Conservation (phyloP, 2,329 filamentous ascomycete genomes). For the Neonectria ditissima region DNA sequence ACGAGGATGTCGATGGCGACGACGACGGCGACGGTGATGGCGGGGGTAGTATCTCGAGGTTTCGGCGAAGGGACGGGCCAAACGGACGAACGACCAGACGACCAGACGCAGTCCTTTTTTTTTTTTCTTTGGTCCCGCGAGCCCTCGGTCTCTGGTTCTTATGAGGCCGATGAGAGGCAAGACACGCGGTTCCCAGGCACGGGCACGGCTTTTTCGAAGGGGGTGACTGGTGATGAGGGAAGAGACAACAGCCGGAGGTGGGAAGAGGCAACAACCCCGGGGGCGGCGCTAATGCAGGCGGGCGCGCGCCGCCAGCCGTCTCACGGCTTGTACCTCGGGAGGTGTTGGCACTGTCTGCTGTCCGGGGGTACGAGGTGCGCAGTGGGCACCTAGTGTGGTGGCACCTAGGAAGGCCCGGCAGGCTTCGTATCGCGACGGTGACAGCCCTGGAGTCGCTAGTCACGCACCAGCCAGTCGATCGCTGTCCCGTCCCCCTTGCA, state of each 20-base stretch:
- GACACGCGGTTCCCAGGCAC: constrained; percentile 41
- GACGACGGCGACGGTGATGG: too few species aligned
- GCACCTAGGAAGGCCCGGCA: too few species aligned
- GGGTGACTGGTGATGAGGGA: constrained; percentile 35
- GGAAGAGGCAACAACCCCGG: constrained; percentile 46
- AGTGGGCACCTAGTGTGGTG: too few species aligned
- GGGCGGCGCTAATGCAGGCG: constrained; percentile 37
- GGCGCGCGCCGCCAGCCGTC: constrained; percentile 26
- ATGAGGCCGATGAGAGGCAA: constrained; percentile 47
- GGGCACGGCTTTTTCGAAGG: constrained; percentile 41
- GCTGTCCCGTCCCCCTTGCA: too few species aligned
- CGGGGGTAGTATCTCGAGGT: not conserved
- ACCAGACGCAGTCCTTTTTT: constrained; percentile 8
- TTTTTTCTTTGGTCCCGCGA: constrained; percentile 7
- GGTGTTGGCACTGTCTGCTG: constrained; percentile 34
- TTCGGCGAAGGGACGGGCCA: constrained; percentile 10
- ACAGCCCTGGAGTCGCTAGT: not conserved
- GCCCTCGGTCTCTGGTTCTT: constrained; percentile 44
- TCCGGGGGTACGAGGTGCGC: constrained; percentile 19
- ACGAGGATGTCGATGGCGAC: not conserved
- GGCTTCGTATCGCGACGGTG: too few species aligned
- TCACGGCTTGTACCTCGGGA: constrained; percentile 38
- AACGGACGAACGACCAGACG: constrained; percentile 13
- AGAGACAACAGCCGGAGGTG: constrained; percentile 44
- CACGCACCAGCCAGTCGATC: not conserved